Evolutionary conservation across 345 rosid genomes (phyloP).

Genomic region (Excoecaria cochinchinensis): DNA sequence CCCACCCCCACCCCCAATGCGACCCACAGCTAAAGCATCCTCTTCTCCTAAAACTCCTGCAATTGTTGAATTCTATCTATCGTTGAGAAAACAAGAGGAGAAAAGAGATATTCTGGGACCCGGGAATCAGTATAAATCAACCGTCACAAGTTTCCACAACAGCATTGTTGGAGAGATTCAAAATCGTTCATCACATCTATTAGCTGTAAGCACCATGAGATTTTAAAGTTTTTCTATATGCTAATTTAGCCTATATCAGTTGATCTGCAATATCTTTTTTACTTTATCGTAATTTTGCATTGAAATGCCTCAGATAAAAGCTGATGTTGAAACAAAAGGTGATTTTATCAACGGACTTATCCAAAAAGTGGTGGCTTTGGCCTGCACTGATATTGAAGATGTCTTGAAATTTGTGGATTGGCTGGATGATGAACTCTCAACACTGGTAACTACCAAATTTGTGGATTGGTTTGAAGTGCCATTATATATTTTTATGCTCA

Average conservation of each 20-base stretch:
- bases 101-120: slow-evolving; percentile 32
- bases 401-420: slow-evolving; percentile 72
- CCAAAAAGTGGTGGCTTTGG: slow-evolving; percentile 60
- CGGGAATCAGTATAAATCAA: slow-evolving; percentile 38
- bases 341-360: slow-evolving; percentile 70
- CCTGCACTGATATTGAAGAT: slow-evolving; percentile 69
- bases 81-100: slow-evolving; percentile 53
- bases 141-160: slow-evolving; percentile 49
- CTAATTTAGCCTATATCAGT: slow-evolving; percentile 2
- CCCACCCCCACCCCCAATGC: slow-evolving; percentile 62
- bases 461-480: neutral
- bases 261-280: neutral
- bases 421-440: slow-evolving; percentile 72
- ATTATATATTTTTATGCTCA: neutral
- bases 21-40: slow-evolving; percentile 48
- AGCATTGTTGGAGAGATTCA: slow-evolving; percentile 91
- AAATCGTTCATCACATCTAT: slow-evolving; percentile 78
- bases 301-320: slow-evolving; percentile 56
- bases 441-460: slow-evolving; percentile 53
- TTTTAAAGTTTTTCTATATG: slow-evolving; percentile 1
- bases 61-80: slow-evolving; percentile 43
- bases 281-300: slow-evolving; percentile 9
- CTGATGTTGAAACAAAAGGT: slow-evolving; percentile 82
- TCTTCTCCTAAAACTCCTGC: slow-evolving; percentile 49
- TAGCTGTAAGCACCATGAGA: slow-evolving; percentile 57